Conservation (phyloP, 1,139 yeast genomes). For the Yarrowia galli region DNA sequence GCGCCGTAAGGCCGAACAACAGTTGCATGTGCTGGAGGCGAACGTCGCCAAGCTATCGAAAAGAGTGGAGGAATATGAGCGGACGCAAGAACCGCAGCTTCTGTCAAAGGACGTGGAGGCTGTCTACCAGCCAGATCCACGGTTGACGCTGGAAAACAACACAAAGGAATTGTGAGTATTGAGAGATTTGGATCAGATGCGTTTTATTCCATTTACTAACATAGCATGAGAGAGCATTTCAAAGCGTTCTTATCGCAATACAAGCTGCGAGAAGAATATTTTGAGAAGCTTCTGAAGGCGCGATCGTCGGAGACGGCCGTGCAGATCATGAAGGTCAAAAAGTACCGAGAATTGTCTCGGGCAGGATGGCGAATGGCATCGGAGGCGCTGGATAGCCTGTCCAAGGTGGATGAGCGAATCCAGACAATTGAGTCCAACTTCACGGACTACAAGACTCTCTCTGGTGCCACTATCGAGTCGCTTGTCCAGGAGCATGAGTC, state of each 20-base stretch:
- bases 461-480: slow-evolving; percentile 9
- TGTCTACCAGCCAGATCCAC: slow-evolving; percentile 4
- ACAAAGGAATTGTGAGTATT: slow-evolving; percentile 31
- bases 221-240: slow-evolving; percentile 42
- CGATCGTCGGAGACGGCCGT: slow-evolving; percentile 43
- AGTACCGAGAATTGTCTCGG: slow-evolving; percentile 37
- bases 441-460: neutral
- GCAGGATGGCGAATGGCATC: slow-evolving; percentile 38
- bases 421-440: neutral
- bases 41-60: neutral
- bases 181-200: neutral
- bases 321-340: slow-evolving; percentile 42
- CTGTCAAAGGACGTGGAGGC: slow-evolving; percentile 8
- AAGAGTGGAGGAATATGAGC: slow-evolving; percentile 2
- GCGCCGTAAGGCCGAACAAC: slow-evolving; percentile 23
- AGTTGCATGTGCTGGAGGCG: neutral
- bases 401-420: slow-evolving; percentile 3
- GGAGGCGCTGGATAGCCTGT: slow-evolving; percentile 33
- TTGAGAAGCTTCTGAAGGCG: slow-evolving; percentile 40
- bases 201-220: slow-evolving; percentile 1
- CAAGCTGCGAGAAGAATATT: slow-evolving; percentile 43
- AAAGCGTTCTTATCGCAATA: slow-evolving; percentile 44
- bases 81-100: neutral
- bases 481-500: slow-evolving; percentile 21
- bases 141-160: slow-evolving; percentile 7